Evolutionary conservation across 2,329 filamentous ascomycete genomes (phyloP), one percentile per base, ranked within the genome.

Genomic region (Ustulina deusta): DNA sequence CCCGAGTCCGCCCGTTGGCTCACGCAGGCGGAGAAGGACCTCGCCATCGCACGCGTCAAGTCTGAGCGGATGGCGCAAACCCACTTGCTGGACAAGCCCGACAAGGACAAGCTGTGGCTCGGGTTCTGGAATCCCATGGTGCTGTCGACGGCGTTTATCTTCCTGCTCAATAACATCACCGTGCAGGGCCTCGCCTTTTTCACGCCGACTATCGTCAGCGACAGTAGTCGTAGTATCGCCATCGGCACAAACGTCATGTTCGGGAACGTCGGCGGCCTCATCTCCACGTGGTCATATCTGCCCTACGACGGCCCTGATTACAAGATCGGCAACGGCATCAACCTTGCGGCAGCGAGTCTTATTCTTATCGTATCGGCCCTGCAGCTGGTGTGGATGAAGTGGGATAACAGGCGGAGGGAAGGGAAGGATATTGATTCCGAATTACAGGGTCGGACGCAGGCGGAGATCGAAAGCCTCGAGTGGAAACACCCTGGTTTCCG

Each of bases 101-200:
- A 90, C 78, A 79, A 72, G 46, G 81, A 80, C 29, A 93, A 92
- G 79, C 81, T 87, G 0, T 73, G 87, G 46, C 82, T 83, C 4
- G 91, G 90, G 7, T 88, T 92, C 70, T 84, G 88, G 75, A 89
- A 83, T 71, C 91, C 91, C 0, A 84, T 91, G 40, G 72, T 78
- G 15, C 54, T 76, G 5, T 63, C 72, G 11, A 77, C 72, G 2
- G 69, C 70, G 25, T 63, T 72, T 51, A 65, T 76, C 54, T 77
- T 77, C 70, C 56, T 77, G 13, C 69, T 76, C 4, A 75, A 76
- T 61, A 77, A 77, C 78, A 86, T 93, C 75, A 92, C 90, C 0
- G 90, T 92, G 2, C 89, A 92, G 74, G 90, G 90, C 3, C 81
- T 93, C 3, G 88, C 88, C 1, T 91, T 92, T 82, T 92, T 92